Conservation (phyloP, 2,329 filamentous ascomycete species). For the Arthroderma sp. region DNA sequence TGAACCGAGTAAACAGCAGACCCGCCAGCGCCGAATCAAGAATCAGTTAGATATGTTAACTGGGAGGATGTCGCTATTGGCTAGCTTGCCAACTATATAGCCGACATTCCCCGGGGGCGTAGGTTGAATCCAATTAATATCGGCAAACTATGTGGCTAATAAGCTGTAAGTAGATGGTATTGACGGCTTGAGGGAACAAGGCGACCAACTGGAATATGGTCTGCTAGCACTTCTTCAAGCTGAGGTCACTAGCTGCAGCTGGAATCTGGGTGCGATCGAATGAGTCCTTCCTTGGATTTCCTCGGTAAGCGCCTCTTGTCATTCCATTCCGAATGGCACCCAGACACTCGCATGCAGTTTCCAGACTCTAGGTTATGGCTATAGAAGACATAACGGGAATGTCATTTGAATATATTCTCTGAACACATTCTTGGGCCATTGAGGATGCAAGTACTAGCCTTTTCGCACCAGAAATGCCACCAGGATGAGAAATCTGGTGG, state of each 20-base stretch:
- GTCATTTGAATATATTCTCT: constrained; percentile 19
- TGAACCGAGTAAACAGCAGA: no score
- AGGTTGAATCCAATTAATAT: constrained; percentile 8
- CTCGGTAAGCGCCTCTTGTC: constrained; percentile 19
- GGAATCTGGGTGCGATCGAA: not conserved
- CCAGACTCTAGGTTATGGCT: constrained; percentile 24
- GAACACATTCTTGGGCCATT: constrained; percentile 23
- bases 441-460: constrained; percentile 21
- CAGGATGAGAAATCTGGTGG: constrained; percentile 17
- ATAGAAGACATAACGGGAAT: constrained; percentile 24
- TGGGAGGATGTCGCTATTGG: constrained; percentile 39
- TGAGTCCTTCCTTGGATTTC: constrained; percentile 14
- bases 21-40: no score
- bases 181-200: not conserved
- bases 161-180: constrained; percentile 1
- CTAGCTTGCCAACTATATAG: constrained; percentile 34
- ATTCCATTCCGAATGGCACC: constrained; percentile 24
- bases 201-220: constrained; percentile 1
- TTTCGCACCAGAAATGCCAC: constrained; percentile 17
- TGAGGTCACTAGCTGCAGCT: constrained; percentile 14
- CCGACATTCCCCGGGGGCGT: constrained; percentile 31
- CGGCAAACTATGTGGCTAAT: not conserved
- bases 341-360: constrained; percentile 28
- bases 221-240: not conserved
- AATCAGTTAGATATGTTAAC: not conserved